Base-by-base conservation (phyloP, 768 basidiomycete genomes). In the Fomitopsis pulvina region DNA sequence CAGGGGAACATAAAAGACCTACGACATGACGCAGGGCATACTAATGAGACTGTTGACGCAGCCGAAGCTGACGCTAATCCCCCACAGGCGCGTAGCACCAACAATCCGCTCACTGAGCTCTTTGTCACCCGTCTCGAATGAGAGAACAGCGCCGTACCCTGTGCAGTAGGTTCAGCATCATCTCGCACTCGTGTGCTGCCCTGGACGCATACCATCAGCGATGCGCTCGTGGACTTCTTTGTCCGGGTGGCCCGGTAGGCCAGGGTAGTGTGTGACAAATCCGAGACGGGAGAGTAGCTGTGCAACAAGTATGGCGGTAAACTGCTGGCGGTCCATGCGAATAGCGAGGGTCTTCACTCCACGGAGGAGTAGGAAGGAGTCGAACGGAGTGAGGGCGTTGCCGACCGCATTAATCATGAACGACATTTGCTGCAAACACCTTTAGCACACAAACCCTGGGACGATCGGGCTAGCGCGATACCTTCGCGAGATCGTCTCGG, bases 11-110 rank as follows among this genome's bases (percentile, higher is more conserved):
- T 27, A 29, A 18, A 44, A 25, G n/a, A 18, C 16, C 4, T 68
- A 98, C 95, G 93, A 96, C 96, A 99, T 98, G 59, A 92, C 83
- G 66, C 96, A 98, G 30, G 96, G 96, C 95, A 99, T 97, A 56
- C 89, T 92, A 69, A 98, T 98, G 66, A 99, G 66, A 62, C 90
- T 92, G 72, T 99, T 99, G 53, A 99, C 94, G 57, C 90, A 93
- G 27, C 96, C 96, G 62, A 99, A 99, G 64, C 91, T 93, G 59
- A 99, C 96, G 54, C 87, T 92, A 62, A 99, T 97, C 18, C 94
- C 91, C 94, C 95, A 99, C 24, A 99, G 71, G 47, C 92, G 77
- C 14, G 96, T 90, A 0, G 85, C 88, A 4, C 87, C 95, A 8
- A 99, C 93, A 52, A 98, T 87, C 45, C 84, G 79, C 68, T 98